Conservation (phyloP, 331 rosid genomes). For the Spiraea crenata region DNA sequence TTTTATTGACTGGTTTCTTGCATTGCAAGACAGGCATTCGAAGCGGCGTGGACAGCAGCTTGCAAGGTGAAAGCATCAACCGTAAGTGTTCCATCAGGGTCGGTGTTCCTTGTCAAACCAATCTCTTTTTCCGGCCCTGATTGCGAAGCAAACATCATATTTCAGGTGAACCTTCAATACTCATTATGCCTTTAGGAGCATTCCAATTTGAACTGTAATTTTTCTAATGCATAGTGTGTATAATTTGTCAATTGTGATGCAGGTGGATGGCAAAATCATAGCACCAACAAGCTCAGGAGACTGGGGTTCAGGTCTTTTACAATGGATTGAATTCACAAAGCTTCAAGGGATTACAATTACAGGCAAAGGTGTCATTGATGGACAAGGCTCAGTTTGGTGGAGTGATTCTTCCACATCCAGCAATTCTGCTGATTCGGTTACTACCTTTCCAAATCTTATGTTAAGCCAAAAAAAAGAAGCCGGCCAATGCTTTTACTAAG, state of each 20-base stretch:
- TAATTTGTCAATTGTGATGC: conserved; percentile 2
- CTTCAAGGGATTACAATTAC: conserved; percentile 51
- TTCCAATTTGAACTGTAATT: not conserved
- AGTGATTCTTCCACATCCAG: conserved; percentile 34
- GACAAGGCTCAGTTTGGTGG: conserved; percentile 98
- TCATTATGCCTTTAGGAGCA: not conserved
- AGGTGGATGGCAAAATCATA: conserved; percentile 81
- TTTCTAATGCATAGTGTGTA: not conserved
- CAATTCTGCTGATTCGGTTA: conserved; percentile 32
- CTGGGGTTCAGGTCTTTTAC: conserved; percentile 74
- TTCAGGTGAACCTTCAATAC: conserved; percentile 53
- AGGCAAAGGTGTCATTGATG: conserved; percentile 83
- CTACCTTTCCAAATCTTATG: not conserved
- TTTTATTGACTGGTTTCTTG: not conserved
- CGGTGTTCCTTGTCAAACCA: conserved; percentile 64
- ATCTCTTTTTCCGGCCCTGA: conserved; percentile 68
- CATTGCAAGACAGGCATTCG: conserved; percentile 55
- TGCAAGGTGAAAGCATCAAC: conserved; percentile 69
- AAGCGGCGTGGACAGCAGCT: conserved; percentile 77
- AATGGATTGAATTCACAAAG: conserved; percentile 78
- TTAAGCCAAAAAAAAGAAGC: not conserved
- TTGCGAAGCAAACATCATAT: conserved; percentile 59
- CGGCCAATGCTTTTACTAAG: conserved; percentile 4
- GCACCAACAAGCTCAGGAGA: conserved; percentile 65
- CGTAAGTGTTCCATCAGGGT: conserved; percentile 67